Evolutionary conservation across 495 filamentous ascomycete genomes (phyloP), one percentile per base, ranked within the genome.

Genomic region (Podospora pseudoanserina): DNA sequence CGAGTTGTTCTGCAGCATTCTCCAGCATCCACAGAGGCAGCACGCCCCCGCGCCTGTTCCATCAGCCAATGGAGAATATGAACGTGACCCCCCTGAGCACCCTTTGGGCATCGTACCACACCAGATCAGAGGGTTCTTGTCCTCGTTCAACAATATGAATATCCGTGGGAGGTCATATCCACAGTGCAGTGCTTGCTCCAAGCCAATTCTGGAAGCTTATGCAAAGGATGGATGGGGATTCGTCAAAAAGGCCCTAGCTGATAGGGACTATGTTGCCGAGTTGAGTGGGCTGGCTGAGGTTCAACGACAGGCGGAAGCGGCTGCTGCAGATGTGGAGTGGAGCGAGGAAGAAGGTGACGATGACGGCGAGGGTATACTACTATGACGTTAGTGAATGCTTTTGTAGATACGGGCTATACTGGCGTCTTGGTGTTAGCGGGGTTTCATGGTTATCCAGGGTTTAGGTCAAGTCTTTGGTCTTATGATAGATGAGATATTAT

Each of bases 251-350:
- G 95, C 94, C 28, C 80, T 98, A 6, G 88, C 91, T 70, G 91
- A 96, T 76, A 87, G 86, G 63, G 90, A 93, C 3, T 97, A 91
- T 75, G 91, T 99, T 0, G 92, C 93, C 71, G 92, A 97, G 74
- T 79, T 98, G 54, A 96, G 91, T 72, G 95, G 95, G 9, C 81
- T 98, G 54, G 92, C 91, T 61, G 94, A 97, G 82, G 93, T 97
- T 66, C 94, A 97, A 77, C 84, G 90, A 73, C 82, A 80, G 74
- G 95, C 94, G 0, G 92, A 95, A 75, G 76, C 70, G 53, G 74
- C 80, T 58, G 75, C 77, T 30, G 77, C 71, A 0, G 79, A 82
- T 23, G 72, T 83, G 53, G 81, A 83, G 54, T 84, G 80, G 79
- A 79, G 80, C 30, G 81, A 83, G 63, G 81, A 82, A 26, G 79